Conservation (phyloP, 495 filamentous ascomycete genomes). For the Hypoxylon rickii region DNA sequence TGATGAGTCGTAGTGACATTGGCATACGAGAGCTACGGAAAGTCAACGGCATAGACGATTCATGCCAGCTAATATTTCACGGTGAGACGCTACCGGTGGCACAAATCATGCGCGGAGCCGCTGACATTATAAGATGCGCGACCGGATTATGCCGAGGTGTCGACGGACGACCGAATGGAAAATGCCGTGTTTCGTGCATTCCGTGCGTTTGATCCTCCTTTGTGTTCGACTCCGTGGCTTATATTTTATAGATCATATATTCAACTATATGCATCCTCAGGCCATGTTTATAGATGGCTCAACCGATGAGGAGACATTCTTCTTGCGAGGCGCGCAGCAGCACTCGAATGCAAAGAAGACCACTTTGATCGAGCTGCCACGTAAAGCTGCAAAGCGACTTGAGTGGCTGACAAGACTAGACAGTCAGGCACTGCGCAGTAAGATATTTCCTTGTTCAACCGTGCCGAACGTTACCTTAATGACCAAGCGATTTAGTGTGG, state of each 20-base stretch:
- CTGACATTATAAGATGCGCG: constrained; percentile 55
- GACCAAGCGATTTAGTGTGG: constrained; percentile 62
- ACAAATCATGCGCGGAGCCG: not conserved
- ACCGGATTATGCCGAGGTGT: constrained; percentile 54
- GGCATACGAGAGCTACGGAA: constrained; percentile 54
- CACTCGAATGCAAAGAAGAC: constrained; percentile 49
- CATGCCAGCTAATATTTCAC: constrained; percentile 61
- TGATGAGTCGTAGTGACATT: constrained; percentile 61
- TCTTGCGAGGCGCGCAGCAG: constrained; percentile 56
- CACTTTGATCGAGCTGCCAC: constrained; percentile 70
- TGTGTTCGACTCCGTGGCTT: not conserved
- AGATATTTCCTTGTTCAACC: constrained; percentile 15
- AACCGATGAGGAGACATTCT: constrained; percentile 54
- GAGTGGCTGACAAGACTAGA: constrained; percentile 80
- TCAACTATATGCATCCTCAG: constrained; percentile 63
- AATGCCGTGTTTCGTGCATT: constrained; percentile 45
- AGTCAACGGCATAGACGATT: constrained; percentile 60
- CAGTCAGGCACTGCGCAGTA: constrained; percentile 69
- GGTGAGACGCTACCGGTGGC: constrained; percentile 39
- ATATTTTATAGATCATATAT: constrained; percentile 49
- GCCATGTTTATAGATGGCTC: constrained; percentile 58
- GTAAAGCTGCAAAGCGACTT: constrained; percentile 59
- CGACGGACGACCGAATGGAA: constrained; percentile 56
- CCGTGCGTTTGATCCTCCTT: constrained; percentile 35
- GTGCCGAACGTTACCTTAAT: constrained; percentile 6